These are phyloP conservation scores for Peronospora destructor DNA, from an alignment of 352 stramenopile species.

Conservation along the genomic window DNA sequence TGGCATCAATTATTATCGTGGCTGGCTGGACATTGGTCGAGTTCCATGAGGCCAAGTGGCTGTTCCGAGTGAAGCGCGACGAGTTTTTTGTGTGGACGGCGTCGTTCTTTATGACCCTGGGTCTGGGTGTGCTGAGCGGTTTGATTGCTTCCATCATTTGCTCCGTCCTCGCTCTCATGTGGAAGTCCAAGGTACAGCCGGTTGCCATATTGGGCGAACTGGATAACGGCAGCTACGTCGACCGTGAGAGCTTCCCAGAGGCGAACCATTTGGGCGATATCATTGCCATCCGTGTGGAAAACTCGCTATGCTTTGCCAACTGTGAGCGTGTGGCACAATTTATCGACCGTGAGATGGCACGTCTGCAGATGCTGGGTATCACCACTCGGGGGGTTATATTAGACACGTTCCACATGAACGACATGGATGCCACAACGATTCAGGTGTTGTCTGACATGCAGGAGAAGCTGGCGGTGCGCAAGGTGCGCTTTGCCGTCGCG, in stretches of 20 bases:
- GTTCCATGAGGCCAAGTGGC: constrained; percentile 17
- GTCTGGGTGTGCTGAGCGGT: constrained; percentile 14
- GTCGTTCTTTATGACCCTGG: constrained; percentile 10
- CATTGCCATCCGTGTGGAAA: constrained; percentile 16
- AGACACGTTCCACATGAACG: constrained; percentile 21
- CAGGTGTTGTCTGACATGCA: constrained; percentile 18
- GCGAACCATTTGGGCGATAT: constrained; percentile 9
- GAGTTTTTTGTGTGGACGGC: constrained; percentile 18
- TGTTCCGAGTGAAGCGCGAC: constrained; percentile 15
- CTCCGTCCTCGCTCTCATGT: constrained; percentile 16
- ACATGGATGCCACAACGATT: constrained; percentile 22
- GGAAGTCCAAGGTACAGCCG: constrained; percentile 10
- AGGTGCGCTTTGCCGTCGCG: constrained; percentile 12
- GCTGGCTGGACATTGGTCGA: constrained; percentile 14
- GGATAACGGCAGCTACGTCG: constrained; percentile 10
- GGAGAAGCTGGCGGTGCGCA: constrained; percentile 16
- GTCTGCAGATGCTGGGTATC: constrained; percentile 10
- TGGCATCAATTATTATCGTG: constrained; percentile 22
- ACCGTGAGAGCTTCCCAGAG: constrained; percentile 14
- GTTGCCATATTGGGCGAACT: constrained; percentile 14
- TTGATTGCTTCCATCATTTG: constrained; percentile 16
- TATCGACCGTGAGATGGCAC: constrained; percentile 15
- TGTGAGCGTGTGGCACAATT: constrained; percentile 15
- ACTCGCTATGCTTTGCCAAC: constrained; percentile 16
- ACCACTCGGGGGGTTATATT: constrained; percentile 13